Percentiles rank a stretch among this genome's conserved stretches.
Conservation (phyloP, 2,329 filamentous ascomycete genomes). For the Orbilia brochopaga region DNA sequence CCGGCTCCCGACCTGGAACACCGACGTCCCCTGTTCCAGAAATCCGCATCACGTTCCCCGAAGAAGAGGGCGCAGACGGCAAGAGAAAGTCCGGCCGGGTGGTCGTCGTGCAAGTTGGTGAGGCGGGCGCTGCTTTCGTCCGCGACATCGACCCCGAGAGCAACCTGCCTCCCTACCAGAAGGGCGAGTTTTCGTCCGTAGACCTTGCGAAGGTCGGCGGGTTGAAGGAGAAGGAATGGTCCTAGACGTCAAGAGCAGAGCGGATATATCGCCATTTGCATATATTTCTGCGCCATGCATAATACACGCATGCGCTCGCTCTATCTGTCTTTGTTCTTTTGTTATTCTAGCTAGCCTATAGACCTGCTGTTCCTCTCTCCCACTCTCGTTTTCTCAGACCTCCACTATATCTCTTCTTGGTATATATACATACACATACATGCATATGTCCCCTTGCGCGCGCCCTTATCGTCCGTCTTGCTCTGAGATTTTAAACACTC, state of each 20-base stretch:
- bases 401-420: constrained; percentile 27
- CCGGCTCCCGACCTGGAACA: constrained; percentile 57
- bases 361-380: constrained; percentile 13
- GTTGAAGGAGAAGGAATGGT: constrained; percentile 80
- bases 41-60: constrained; percentile 97
- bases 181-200: constrained; percentile 88
- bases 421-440: constrained; percentile 13
- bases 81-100: constrained; percentile 83
- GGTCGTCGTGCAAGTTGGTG: constrained; percentile 87
- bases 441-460: not conserved
- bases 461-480: constrained; percentile 13
- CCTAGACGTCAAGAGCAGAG: constrained; percentile 27
- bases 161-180: constrained; percentile 74
- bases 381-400: not conserved
- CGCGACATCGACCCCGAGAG: constrained; percentile 73
- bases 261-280: constrained; percentile 7
- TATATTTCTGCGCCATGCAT: too few species aligned
- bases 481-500: constrained; percentile 14
- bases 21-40: constrained; percentile 84
- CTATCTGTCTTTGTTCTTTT: constrained; percentile 24
- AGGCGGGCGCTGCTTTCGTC: constrained; percentile 77
- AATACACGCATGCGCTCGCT: too few species aligned
- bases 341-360: constrained; percentile 40
- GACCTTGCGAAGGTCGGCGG: constrained; percentile 95
- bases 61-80: constrained; percentile 86